These are phyloP conservation scores for Plasmopara viticola DNA, from an alignment of 352 stramenopile genomes.

Conservation along the genomic window DNA sequence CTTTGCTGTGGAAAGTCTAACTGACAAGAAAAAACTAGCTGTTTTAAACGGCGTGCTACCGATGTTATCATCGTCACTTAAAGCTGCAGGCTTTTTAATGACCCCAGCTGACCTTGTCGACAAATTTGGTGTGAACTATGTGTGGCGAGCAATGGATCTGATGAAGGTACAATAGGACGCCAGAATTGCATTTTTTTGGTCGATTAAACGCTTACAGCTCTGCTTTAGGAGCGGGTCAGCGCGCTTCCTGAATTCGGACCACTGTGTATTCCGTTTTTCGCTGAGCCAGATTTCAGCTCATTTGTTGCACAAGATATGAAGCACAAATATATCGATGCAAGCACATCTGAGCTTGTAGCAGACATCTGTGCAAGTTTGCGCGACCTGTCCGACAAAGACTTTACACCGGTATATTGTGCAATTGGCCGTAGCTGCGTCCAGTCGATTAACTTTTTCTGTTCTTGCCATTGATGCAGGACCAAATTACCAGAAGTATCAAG, in stretches of 20 bases:
- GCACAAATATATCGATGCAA: conserved; percentile 62
- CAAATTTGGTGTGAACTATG: conserved; percentile 57
- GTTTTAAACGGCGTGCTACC: conserved; percentile 61
- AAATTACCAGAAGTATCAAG: conserved; percentile 77
- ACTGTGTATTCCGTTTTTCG: conserved; percentile 70
- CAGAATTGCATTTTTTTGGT: background rate
- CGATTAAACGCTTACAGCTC: background rate
- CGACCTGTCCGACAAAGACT: conserved; percentile 53
- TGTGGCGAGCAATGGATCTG: conserved; percentile 67
- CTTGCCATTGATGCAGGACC: conserved; percentile 43
- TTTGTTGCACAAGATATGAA: conserved; percentile 56
- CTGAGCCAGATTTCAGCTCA: conserved; percentile 45
- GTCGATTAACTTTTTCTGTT: background rate
- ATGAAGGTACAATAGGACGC: conserved; percentile 54
- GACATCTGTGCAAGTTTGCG: conserved; percentile 41
- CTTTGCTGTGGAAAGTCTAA: conserved; percentile 46
- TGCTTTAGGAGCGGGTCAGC: conserved; percentile 62
- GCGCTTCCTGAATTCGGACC: conserved; percentile 74
- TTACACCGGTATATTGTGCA: conserved; percentile 40
- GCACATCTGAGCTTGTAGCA: conserved; percentile 47
- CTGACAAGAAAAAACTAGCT: conserved; percentile 32
- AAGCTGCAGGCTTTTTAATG: conserved; percentile 25
- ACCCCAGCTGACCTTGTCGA: conserved; percentile 32
- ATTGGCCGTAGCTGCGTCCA: background rate
- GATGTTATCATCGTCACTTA: conserved; percentile 49